Evolutionary conservation across 2,329 filamentous ascomycete species (phyloP), one percentile per base, ranked within the genome.

Genomic region (Colletotrichum aenigma): DNA sequence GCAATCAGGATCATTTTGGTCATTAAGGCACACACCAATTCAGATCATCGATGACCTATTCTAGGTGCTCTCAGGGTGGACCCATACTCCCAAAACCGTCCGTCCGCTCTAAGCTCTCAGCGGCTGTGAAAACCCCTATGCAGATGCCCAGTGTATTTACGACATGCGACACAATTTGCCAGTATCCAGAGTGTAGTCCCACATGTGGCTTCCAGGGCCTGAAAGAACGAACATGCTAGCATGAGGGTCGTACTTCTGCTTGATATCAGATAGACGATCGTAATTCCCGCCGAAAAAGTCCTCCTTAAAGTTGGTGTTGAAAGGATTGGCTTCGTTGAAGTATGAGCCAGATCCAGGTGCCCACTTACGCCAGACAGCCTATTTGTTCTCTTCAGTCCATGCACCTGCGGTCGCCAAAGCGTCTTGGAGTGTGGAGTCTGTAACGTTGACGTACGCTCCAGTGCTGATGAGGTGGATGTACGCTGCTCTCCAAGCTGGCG

Each of bases 281-380:
- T 84, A 84, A 28, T 80, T 64, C 4, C 48, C 38, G 7, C 82
- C 83, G 36, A 79, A 84, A 62, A 83, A 84, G 4, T 78, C 73
- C 66, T 81, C 38, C 6, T 72, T 77, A 58, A 81, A 83, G 38
- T 82, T 78, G 12, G 15, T 77, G 43, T 83, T 76, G 52, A 80
- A 79, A 18, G 83, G 84, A 75, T 85, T 84, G 2, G 83, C 85
- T 78, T 88, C 86, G 69, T 86, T 87, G 80, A 84, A 77, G 67
- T 85, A 85, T 3, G 79, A 65, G 16, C 77, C 75, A 2, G 75
- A 43, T 16, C 66, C 66, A 6, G 77, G 75, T 6, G 77, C 76
- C 58, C 75, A 77, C 38, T 75, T 55, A 12, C 67, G 61, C 75
- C 75, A 77, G 18, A 77, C 43, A 2, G 38, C 16, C 55, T 77